phyloP scores from a whole-genome alignment of 2,329 filamentous ascomycete genomes.

The Fusarium neocosmosporiellum region DNA sequence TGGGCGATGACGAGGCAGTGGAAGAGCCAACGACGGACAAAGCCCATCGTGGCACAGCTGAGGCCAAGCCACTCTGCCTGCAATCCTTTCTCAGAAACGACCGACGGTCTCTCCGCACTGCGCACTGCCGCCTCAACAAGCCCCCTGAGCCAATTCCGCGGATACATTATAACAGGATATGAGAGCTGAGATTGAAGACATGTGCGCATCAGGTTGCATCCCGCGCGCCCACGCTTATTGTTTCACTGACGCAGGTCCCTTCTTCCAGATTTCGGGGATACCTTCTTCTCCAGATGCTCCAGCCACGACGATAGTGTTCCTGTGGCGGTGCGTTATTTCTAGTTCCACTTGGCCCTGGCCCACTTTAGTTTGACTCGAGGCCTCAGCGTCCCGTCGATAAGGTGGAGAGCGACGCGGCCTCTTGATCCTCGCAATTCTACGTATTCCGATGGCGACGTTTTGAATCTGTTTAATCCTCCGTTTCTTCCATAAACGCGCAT shows the following conservation, averaged over 20 bases:
- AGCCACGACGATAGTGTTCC: slow-evolving; percentile 20
- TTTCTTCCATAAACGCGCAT: slow-evolving; percentile 4
- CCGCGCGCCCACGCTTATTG: slow-evolving; percentile 18
- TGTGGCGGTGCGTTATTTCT: slow-evolving; percentile 33
- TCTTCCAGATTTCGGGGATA: not conserved
- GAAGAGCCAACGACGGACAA: slow-evolving; percentile 29
- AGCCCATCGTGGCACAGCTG: slow-evolving; percentile 42
- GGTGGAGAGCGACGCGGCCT: slow-evolving; percentile 38
- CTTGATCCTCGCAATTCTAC: slow-evolving; percentile 33
- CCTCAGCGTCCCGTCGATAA: slow-evolving; percentile 16
- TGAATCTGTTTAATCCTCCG: slow-evolving; percentile 27
- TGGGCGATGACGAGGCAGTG: slow-evolving; percentile 56
- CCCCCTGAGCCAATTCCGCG: not conserved
- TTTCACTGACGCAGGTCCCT: slow-evolving; percentile 12
- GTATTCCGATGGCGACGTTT: slow-evolving; percentile 28
- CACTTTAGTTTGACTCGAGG: slow-evolving; percentile 10
- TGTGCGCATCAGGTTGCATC: not conserved
- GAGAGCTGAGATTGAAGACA: not conserved
- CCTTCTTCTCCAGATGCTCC: slow-evolving; percentile 9
- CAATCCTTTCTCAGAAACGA: slow-evolving; percentile 18
- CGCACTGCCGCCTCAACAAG: slow-evolving; percentile 27
- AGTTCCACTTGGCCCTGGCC: slow-evolving; percentile 26
- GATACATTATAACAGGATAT: not conserved
- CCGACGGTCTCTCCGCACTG: slow-evolving; percentile 16
- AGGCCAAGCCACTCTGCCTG: slow-evolving; percentile 38